A percentile compares a stretch with the other conserved stretches of the same genome.
These are phyloP conservation scores for Curvularia spicifera DNA, from an alignment of 2,329 filamentous ascomycete species.

Conservation along the genomic window DNA sequence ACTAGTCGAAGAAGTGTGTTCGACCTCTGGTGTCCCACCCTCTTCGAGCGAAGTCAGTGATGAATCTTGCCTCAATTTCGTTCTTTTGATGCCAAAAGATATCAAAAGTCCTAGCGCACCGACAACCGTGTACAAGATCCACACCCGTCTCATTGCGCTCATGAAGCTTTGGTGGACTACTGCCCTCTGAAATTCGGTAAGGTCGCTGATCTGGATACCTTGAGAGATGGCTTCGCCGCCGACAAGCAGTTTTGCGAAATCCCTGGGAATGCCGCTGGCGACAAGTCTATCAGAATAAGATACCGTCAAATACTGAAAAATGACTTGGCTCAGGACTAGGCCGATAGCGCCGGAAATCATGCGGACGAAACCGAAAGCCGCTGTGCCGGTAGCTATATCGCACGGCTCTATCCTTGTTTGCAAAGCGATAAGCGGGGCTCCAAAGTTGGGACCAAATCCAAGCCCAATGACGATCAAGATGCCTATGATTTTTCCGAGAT, in stretches of 20 bases:
- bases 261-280: constrained; percentile 24
- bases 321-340: constrained; percentile 58
- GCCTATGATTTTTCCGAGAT: constrained; percentile 50
- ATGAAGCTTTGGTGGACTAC: constrained; percentile 54
- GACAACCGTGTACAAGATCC: constrained; percentile 58
- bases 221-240: constrained; percentile 45
- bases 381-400: constrained; percentile 59
- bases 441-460: constrained; percentile 62
- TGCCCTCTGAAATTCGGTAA: constrained; percentile 40
- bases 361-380: constrained; percentile 58
- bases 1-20: constrained; percentile 31
- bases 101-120: constrained; percentile 44
- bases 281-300: constrained; percentile 47
- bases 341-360: constrained; percentile 56
- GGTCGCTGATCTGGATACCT: constrained; percentile 24
- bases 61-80: constrained; percentile 27
- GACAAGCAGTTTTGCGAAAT: constrained; percentile 35
- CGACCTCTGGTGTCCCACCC: not conserved
- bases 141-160: constrained; percentile 55
- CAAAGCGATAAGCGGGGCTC: constrained; percentile 61
- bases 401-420: constrained; percentile 64
- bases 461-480: constrained; percentile 59
- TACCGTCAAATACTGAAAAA: constrained; percentile 64
- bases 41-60: not conserved
- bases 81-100: constrained; percentile 45